A percentile compares a stretch with the other conserved stretches of the same genome.
Conservation (phyloP, 352 stramenopile genomes). For the Phytopythium oedochilum region DNA sequence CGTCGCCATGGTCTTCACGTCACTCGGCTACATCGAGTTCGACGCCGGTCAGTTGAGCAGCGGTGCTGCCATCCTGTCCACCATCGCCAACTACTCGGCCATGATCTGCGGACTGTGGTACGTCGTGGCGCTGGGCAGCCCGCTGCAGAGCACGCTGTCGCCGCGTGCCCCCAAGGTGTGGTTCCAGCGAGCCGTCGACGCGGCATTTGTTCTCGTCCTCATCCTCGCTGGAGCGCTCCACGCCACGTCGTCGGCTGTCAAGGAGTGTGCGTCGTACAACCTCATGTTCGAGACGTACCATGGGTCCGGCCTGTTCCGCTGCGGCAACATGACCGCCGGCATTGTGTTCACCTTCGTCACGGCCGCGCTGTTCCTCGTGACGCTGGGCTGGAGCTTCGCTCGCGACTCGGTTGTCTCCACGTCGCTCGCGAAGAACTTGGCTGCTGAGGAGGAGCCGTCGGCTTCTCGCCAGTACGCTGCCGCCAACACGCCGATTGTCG, state of each 20-base stretch:
- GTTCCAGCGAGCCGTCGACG: constrained; percentile 30
- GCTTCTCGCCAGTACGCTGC: constrained; percentile 19
- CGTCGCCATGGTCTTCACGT: constrained; percentile 38
- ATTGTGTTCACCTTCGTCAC: constrained; percentile 40
- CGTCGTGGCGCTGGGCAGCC: constrained; percentile 15
- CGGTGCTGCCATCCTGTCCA: constrained; percentile 28
- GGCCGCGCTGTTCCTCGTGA: constrained; percentile 25
- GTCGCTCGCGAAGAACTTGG: constrained; percentile 13
- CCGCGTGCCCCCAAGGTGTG: constrained; percentile 16
- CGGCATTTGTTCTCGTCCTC: constrained; percentile 17
- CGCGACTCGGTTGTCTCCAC: constrained; percentile 14
- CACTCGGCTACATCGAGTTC: constrained; percentile 39
- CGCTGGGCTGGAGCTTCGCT: constrained; percentile 29
- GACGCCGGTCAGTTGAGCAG: constrained; percentile 30
- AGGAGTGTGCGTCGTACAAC: constrained; percentile 37
- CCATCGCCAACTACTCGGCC: constrained; percentile 34
- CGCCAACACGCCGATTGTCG: constrained; percentile 16
- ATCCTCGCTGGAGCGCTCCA: constrained; percentile 30
- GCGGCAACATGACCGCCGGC: constrained; percentile 28
- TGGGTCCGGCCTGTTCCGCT: constrained; percentile 35
- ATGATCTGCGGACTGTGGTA: constrained; percentile 34
- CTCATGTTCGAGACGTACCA: constrained; percentile 38
- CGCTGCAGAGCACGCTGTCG: constrained; percentile 16
- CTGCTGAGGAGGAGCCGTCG: constrained; percentile 20
- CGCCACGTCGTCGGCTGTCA: constrained; percentile 20